Base-by-base conservation (phyloP, 768 basidiomycete species). In the Tricholoma saponaceum region DNA sequence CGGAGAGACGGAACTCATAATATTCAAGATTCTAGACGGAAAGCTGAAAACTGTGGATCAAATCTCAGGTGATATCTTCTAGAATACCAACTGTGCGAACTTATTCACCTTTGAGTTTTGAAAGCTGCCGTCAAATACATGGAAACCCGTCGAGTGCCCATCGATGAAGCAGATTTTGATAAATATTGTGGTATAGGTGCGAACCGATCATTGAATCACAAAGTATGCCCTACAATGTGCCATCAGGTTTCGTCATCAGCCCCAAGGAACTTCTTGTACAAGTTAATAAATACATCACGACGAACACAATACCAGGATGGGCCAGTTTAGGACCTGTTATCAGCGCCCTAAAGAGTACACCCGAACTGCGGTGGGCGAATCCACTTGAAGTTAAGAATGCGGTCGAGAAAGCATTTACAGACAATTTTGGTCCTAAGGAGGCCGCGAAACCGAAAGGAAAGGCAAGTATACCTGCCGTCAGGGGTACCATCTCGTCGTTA, bases 111-210 rank as follows among this genome's bases (percentile, higher is more conserved):
- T n/a, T 55, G 9, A 52, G n/a, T 18, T 25, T 18, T 52, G 8
- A 61, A 22, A 92, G 92, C 86, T 64, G 92, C 91, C 13, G 76
- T 83, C 20, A 93, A 88, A 70, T 95, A 87, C 67, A 63, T 89
- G 18, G 86, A 90, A 62, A 66, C 77, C 2, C 80, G 85, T 62
- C 71, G 79, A 20, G 53, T 75, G 1, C 87, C 93, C 0, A 74
- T 92, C 33, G 76, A 94, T 62, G 81, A 83, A 12, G 72, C 65
- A 10, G 86, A 85, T 41, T 96, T 98, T 66, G 81, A 95, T 66
- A 76, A 80, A 60, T 76, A 83, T 10, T 94, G 92, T 68, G 96
- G 96, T 60, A 86, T 98, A 58, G 96, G 96, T 94, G 60, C 64
- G 92, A 72, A 12, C 37, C 28, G 25, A 16, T 35, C 16, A 4